phyloP scores from a whole-genome alignment of 192 early-diverging fungal genomes.

The Pecoramyces ruminantium region DNA sequence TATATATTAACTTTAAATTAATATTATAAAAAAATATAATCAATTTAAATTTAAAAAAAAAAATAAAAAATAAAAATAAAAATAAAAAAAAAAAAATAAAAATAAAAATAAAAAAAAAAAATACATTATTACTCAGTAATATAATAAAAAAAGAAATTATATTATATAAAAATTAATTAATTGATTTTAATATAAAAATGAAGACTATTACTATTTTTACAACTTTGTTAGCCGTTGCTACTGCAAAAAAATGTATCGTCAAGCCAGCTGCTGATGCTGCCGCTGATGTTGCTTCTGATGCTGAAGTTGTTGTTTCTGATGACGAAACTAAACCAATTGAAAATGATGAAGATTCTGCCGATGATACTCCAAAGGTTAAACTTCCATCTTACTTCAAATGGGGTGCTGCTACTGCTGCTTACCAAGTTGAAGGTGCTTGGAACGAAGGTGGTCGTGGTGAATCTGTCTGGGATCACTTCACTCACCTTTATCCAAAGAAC shows the following conservation, averaged over 20 bases:
- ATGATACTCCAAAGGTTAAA: not conserved
- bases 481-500: not conserved
- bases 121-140: too few relatives aligned
- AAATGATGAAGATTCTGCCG: not conserved
- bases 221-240: not conserved
- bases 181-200: not conserved
- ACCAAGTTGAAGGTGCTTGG: conserved; percentile 21
- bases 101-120: too few relatives aligned
- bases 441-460: conserved; percentile 20
- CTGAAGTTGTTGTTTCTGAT: not conserved
- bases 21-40: too few relatives aligned
- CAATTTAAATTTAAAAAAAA: too few relatives aligned
- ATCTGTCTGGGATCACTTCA: conserved; percentile 20
- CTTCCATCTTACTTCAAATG: conserved; percentile 1
- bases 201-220: not conserved
- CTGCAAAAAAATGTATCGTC: not conserved
- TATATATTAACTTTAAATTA: too few relatives aligned
- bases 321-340: not conserved
- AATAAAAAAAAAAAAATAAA: too few relatives aligned
- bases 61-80: too few relatives aligned
- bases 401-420: conserved; percentile 13
- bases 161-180: too few relatives aligned
- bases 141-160: too few relatives aligned
- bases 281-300: not conserved
- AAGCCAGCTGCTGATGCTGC: not conserved